phyloP scores from a whole-genome alignment of 2,329 filamentous ascomycete species.

The Scedosporium apiospermum region DNA sequence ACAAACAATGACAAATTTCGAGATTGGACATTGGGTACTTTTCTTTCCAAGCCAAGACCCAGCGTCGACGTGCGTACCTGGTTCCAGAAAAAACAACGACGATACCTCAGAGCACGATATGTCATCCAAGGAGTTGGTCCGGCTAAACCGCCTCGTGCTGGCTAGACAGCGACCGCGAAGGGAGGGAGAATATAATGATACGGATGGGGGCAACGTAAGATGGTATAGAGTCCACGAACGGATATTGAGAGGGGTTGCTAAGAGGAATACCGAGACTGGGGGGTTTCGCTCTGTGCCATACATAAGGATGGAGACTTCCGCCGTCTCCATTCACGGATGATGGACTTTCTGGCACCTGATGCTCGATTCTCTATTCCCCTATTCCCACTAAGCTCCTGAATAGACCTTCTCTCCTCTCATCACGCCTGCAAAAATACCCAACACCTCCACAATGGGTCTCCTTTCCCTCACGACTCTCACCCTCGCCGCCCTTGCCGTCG shows the following conservation, averaged over 20 bases:
- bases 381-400: neutral
- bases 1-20: no score
- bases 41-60: no score
- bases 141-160: neutral
- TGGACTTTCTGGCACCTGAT: neutral
- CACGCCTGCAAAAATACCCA: neutral
- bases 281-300: neutral
- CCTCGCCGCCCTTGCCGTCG: neutral
- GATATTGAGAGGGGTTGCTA: neutral
- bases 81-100: neutral
- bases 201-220: neutral
- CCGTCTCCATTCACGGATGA: neutral
- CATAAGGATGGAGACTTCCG: neutral
- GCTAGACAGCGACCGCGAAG: neutral
- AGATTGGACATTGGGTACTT: no score
- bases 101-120: neutral
- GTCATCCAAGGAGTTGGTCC: neutral
- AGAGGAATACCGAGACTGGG: neutral
- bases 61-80: no score
- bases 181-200: neutral
- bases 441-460: neutral
- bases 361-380: neutral
- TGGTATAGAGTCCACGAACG: no score
- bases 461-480: neutral
- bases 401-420: neutral